Evolutionary conservation across 139 green algal genomes (phyloP), one percentile per base, ranked within the genome.

Genomic region (Bryopsis sp.): DNA sequence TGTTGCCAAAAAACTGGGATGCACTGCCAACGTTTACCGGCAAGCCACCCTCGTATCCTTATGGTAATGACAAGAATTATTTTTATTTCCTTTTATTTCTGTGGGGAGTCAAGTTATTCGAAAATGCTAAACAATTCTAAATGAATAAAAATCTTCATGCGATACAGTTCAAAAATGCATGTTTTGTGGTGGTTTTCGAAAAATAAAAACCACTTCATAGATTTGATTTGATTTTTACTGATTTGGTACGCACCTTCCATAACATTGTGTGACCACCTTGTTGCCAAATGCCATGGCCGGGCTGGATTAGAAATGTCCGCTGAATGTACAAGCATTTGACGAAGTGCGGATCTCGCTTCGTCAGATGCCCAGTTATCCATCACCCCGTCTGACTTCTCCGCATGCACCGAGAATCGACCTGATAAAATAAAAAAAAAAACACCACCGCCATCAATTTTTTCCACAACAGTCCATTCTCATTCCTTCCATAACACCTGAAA

Each of bases 241-340:
- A 54, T 54, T 54, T 19, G 15, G 19, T 54, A n/a, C 59, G 26
- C 28, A 8, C 4, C 19, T 6, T 67, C 59, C n/a, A n/a, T 29
- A 24, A 5, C 19, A 67, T 36, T 29, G 54, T 29, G 54, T 34
- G 26, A 63, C 7, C 7, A 7, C 54, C 7, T 29, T 63, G 43
- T 63, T 63, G 24, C n/a, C n/a, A 36, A 29, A 63, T 63, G 54
- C 64, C 76, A 67, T 31, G 73, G 81, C 34, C 81, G 76, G 26
- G 74, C 79, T 19, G 79, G 82, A 74, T 88, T 88, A 67, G 60
- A 77, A 47, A 89, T 86, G 79, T 89, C 83, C n/a, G 76, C 78
- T 39, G 48, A 76, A 61, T 89, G 80, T n/a, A 89, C 58, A 34
- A 79, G 35, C 70, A 86, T 77, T 70, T 70, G 70, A 5, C 46